Evolutionary conservation across 2,329 filamentous ascomycete species (phyloP), one percentile per base, ranked within the genome.

Genomic region (Cladophialophora yegresii): DNA sequence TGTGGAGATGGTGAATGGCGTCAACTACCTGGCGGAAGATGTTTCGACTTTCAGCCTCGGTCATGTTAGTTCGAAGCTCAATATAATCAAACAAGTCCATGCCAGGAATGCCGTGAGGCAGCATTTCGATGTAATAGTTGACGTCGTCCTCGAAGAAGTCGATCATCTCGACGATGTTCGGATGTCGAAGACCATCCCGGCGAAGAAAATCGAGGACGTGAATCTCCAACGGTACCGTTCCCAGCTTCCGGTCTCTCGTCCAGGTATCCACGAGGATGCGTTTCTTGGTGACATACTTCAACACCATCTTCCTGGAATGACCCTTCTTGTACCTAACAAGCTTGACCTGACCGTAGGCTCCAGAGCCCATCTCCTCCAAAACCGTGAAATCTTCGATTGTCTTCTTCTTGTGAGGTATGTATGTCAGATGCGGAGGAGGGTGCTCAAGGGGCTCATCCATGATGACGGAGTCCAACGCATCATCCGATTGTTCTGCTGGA

Each of bases 1-100:
- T 92, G 74, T 99, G 95, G 49, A 99, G 80, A 78, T 98, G 95
- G 70, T 96, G 89, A 54, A 99, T 84, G 6, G 95, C 95, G 73
- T 88, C 85, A 9, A 91, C 92, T 10, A 98, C 93, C 77, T 99
- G 95, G 28, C 90, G 86, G 76, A 99, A 99, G 66, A 99, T 99
- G 78, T 91, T 96, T 59, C 92, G 87, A 75, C 92, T 96, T 76
- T 99, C 95, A 7, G 85, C 83, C 78, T 99, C 95, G 59, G 96
- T 92, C 95, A 99, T 99, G 73, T 93, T 97, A 53, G 92, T 88
- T 28, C 93, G 89, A 60, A 99, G 84, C 77, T 99, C 95, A 70
- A 99, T 99, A 76, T 99, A 99, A 78, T 99, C 95, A 73, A 99
- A 99, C 1, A 99, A 84, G 76, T 99, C 95, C 93, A 99, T 98